Percentiles rank a stretch among this genome's conserved stretches.
Conservation (phyloP, 192 early-diverging fungal species). For the Coemansia sp. region DNA sequence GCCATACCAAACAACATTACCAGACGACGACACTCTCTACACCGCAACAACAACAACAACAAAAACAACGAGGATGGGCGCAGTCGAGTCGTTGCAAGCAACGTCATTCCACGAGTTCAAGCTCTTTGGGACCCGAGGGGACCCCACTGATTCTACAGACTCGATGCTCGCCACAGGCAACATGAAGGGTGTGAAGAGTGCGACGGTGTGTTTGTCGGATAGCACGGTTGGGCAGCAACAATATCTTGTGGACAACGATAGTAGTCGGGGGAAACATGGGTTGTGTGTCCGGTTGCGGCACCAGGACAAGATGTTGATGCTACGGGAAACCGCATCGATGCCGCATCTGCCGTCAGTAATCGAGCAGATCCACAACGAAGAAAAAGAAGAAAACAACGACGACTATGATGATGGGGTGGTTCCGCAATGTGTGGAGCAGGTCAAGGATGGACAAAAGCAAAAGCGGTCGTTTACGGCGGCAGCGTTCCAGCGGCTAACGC, state of each 20-base stretch:
- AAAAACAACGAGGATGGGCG: too few species aligned
- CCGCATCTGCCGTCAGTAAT: not conserved
- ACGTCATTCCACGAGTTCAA: constrained; percentile 13
- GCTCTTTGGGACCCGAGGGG: too few species aligned
- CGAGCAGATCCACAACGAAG: not conserved
- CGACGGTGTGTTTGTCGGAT: constrained; percentile 12
- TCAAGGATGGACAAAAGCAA: not conserved
- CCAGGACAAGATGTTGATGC: too few species aligned
- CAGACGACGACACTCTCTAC: not conserved
- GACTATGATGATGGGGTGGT: too few species aligned
- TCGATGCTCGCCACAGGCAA: not conserved
- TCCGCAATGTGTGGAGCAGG: too few species aligned
- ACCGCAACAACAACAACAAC: too few species aligned
- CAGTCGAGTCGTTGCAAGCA: constrained; percentile 37
- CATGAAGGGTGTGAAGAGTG: constrained; percentile 15
- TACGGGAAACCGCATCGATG: not conserved
- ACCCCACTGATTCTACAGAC: not conserved
- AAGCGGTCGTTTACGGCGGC: not conserved
- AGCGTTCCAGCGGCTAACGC: not conserved
- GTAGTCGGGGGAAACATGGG: too few species aligned
- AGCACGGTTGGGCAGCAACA: too few species aligned
- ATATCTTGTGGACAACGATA: too few species aligned
- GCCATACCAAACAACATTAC: too few species aligned
- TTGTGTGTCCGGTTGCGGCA: too few species aligned
- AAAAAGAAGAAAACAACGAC: too few species aligned